Base-by-base conservation (phyloP, 768 basidiomycete genomes). In the Baorangia bicolor region DNA sequence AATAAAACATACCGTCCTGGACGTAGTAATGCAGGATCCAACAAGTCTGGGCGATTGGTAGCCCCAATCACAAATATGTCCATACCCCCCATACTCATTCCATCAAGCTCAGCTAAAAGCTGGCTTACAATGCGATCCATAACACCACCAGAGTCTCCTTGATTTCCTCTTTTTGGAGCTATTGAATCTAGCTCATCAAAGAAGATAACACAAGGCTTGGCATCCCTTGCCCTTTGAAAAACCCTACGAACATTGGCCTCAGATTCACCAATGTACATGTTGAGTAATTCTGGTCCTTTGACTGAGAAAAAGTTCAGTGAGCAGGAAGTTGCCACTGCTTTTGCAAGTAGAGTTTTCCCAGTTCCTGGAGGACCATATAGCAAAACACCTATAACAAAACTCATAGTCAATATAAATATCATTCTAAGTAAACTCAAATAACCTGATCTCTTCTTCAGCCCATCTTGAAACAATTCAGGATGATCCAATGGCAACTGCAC, bases 71-170 rank as follows among this genome's bases (percentile, higher is more conserved):
- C 94, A 70, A 95, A 97, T 0, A 97, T 88, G 63, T 91, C 86
- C 18, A 81, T 76, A 0, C 81, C 81, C 4, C 86, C 85, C 25
- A 75, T 73, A 10, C 86, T 78, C 84, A 96, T 92, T 3, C 94
- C 94, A 74, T 98, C 95, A 39, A 98, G 78, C 73, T 98, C 95
- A 9, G 95, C 93, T 35, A 98, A 75, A 31, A 97, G 77, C 73
- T 97, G 95, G 64, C 92, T 94, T 54, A 98, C 95, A 65, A 98
- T 97, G 18, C 95, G 83, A 71, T 98, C 95, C 94, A 98, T 98
- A 16, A 98, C 95, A 12, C 95, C 95, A 23, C 94, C 95, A 33
- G 94, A 95, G 69, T 98, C 95, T 0, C 95, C 95, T 64, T 94
- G 92, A 63, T 92, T 92, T 18, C 95, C 95, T 60, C 95, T 81